Evolutionary conservation across 345 rosid genomes (phyloP).

Genomic region (Pugionium cornutum): DNA sequence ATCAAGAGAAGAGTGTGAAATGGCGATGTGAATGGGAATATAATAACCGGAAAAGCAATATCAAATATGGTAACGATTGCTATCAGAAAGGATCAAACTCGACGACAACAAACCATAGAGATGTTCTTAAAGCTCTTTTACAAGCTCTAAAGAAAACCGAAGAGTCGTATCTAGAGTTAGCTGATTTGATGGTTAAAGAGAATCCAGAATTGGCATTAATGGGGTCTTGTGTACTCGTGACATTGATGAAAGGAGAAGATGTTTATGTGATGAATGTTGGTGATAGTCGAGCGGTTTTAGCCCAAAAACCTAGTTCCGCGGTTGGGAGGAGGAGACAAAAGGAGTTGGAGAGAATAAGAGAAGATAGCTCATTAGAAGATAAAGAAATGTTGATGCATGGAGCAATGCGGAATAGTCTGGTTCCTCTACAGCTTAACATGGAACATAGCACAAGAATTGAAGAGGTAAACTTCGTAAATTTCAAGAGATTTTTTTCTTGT

Average conservation of each 20-base stretch:
- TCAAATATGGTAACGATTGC: background rate
- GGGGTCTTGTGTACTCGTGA: conserved; percentile 94
- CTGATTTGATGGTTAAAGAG: conserved; percentile 67
- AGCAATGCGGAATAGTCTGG: conserved; percentile 40
- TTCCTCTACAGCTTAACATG: conserved; percentile 69
- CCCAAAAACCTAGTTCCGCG: conserved; percentile 46
- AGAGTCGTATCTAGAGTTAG: conserved; percentile 60
- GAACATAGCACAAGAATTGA: conserved; percentile 84
- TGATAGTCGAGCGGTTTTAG: conserved; percentile 85
- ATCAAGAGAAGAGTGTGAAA: conserved; percentile 47
- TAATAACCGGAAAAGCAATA: background rate
- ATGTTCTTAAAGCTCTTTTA: conserved; percentile 67
- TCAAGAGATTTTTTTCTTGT: background rate
- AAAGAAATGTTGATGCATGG: conserved; percentile 38
- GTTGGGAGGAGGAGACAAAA: conserved; percentile 45
- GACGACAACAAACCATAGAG: conserved; percentile 47
- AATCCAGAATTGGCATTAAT: conserved; percentile 87
- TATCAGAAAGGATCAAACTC: conserved; percentile 33
- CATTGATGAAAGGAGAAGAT: conserved; percentile 92
- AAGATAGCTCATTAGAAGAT: conserved; percentile 32
- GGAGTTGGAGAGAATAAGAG: conserved; percentile 49
- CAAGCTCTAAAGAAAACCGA: conserved; percentile 74
- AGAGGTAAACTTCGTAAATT: conserved; percentile 50
- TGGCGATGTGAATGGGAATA: conserved; percentile 41
- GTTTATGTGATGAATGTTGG: conserved; percentile 93